Evolutionary conservation across 192 early-diverging fungal genomes (phyloP).

Genomic region (Backusella westeae): DNA sequence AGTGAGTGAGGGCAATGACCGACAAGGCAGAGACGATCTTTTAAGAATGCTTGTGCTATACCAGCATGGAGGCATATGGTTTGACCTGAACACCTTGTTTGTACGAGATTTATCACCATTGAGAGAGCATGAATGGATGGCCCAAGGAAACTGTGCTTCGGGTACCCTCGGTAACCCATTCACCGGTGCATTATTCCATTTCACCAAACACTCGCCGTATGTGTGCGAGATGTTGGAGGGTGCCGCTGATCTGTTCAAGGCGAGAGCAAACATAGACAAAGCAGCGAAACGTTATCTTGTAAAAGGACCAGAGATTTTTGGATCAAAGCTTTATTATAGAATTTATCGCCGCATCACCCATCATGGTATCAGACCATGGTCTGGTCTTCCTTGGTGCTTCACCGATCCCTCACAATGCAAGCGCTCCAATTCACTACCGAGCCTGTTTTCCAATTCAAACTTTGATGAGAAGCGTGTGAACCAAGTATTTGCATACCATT

Average conservation of each 20-base stretch:
- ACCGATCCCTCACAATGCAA: constrained; percentile 30
- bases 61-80: constrained; percentile 33
- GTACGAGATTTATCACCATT: constrained; percentile 28
- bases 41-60: constrained; percentile 26
- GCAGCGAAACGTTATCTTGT: not conserved
- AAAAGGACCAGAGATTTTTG: constrained; percentile 6
- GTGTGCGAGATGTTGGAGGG: constrained; percentile 32
- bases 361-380: constrained; percentile 29
- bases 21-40: constrained; percentile 6
- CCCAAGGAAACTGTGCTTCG: constrained; percentile 26
- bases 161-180: constrained; percentile 23
- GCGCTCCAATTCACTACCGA: constrained; percentile 21
- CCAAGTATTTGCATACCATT: constrained; percentile 28
- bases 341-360: constrained; percentile 29
- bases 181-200: constrained; percentile 25
- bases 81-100: constrained; percentile 22
- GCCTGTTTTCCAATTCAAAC: not conserved
- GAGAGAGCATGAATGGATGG: constrained; percentile 32
- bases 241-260: not conserved
- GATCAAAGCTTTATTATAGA: constrained; percentile 21
- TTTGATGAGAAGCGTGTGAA: constrained; percentile 13
- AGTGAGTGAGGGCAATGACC: not conserved
- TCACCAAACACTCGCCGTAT: constrained; percentile 24
- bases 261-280: not conserved
- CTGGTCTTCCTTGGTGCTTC: constrained; percentile 40